Base-by-base conservation (phyloP, 2,329 filamentous ascomycete genomes). In the Beauveria asiatica region DNA sequence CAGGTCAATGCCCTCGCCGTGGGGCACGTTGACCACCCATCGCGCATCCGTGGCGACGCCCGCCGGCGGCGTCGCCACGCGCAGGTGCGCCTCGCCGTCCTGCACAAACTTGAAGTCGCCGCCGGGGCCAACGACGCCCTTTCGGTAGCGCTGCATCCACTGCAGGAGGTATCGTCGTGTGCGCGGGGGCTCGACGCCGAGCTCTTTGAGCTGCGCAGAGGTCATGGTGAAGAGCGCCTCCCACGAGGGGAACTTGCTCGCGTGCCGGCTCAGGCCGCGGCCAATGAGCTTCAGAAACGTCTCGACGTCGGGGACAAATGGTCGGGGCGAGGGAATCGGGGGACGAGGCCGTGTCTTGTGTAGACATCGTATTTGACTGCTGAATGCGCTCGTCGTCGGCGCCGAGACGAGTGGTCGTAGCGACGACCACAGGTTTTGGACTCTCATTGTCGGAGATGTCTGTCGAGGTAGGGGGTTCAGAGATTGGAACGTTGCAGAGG, bases 231-330 rank as follows among this genome's bases (percentile, higher is more conserved):
- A 97, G 50, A 99, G 84, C 6, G 90, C 84, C 57, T 94, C 88
- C 94, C 94, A 97, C 11, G 88, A 87, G 2, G 89, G 85, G 67
- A 99, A 90, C 74, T 97, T 97, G 74, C 84, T 80, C 53, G 88
- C 83, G 77, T 97, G 90, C 70, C 88, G 85, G 69, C 83, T 86
- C 68, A 97, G 85, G 67, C 87, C 87, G 64, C 94, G 92, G 67
- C 94, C 94, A 74, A 97, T 97, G 62, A 97, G 80, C 41, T 83
- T 90, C 64, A 97, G 86, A 75, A 99, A 96, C 17, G 92, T 94
- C 67, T 81, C 72, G 45, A 91, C 85, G 72, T 97, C 87, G 37
- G 92, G 93, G 44, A 96, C 86, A 68, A 96, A 92, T 1, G 91
- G 90, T 42, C 88, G 96, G 1, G 92, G 88, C 25, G 80, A 70